A percentile compares a stretch with the other conserved stretches of the same genome.
Evolutionary conservation across 768 basidiomycete genomes (phyloP).

Genomic region (Termitomyces sp.): DNA sequence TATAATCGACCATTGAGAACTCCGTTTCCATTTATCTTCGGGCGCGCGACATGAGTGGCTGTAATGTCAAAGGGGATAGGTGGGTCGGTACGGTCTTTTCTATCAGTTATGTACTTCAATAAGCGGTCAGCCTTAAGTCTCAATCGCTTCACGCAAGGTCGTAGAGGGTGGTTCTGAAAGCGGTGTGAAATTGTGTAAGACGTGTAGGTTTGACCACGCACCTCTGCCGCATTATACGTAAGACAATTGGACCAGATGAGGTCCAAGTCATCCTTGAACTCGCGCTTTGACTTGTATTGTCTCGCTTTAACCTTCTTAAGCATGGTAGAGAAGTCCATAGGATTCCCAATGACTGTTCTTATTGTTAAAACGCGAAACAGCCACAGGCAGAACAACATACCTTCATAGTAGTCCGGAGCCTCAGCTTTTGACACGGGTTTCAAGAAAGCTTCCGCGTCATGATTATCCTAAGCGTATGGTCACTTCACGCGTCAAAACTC

Average conservation of each 20-base stretch:
- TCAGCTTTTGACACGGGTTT: conserved; percentile 90
- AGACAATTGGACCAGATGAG: conserved; percentile 97
- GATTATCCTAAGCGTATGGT: conserved; percentile 60
- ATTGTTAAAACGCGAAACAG: conserved; percentile 7
- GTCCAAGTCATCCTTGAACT: conserved; percentile 92
- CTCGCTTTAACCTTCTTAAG: conserved; percentile 90
- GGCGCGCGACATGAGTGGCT: conserved; percentile 26
- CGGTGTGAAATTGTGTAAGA: not conserved
- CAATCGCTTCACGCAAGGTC: conserved; percentile 76
- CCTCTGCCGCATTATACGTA: conserved; percentile 88
- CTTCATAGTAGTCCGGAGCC: conserved; percentile 90
- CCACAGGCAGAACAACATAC: conserved; percentile 39
- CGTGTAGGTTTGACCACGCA: conserved; percentile 34
- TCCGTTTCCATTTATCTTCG: conserved; percentile 38
- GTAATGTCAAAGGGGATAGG: conserved; percentile 49
- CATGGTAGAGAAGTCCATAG: conserved; percentile 96
- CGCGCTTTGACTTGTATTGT: conserved; percentile 89
- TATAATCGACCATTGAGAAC: conserved; percentile 36
- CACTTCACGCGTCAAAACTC: conserved; percentile 19
- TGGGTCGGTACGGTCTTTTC: conserved; percentile 75
- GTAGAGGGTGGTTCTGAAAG: conserved; percentile 83
- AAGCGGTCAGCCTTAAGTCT: conserved; percentile 82
- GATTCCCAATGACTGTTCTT: conserved; percentile 76
- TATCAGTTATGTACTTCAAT: conserved; percentile 85
- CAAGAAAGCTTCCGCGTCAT: conserved; percentile 89